Percentiles rank a stretch among this genome's conserved stretches.
These are phyloP conservation scores for Phialophora chinensis DNA, from an alignment of 2,329 filamentous ascomycete genomes.

Conservation along the genomic window DNA sequence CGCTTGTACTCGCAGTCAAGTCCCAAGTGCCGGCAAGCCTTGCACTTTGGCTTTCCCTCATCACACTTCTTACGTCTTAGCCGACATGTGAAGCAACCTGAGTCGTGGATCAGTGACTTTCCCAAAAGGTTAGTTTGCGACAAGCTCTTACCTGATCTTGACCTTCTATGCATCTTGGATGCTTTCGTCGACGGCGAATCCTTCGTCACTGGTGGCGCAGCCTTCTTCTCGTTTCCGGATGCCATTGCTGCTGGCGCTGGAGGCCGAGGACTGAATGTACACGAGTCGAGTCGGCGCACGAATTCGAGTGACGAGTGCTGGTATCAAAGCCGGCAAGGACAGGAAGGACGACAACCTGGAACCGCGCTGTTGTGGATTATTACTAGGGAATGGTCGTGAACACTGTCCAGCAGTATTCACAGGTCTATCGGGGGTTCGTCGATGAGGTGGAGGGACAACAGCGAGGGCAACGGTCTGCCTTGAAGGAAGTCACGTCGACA, in stretches of 20 bases:
- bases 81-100: conserved; percentile 72
- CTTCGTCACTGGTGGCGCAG: conserved; percentile 41
- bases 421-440: conserved; percentile 43
- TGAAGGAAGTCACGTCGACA: conserved; percentile 35
- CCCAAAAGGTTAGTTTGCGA: conserved; percentile 22
- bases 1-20: conserved; percentile 94
- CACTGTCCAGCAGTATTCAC: conserved; percentile 51
- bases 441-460: conserved; percentile 37
- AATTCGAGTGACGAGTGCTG: conserved; percentile 5
- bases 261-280: conserved; percentile 6
- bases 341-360: conserved; percentile 22
- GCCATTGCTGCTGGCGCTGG: conserved; percentile 29
- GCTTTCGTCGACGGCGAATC: conserved; percentile 49
- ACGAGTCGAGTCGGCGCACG: neutral
- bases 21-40: conserved; percentile 72
- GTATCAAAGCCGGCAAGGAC: conserved; percentile 25
- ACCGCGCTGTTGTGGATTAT: conserved; percentile 35
- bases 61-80: conserved; percentile 73
- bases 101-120: conserved; percentile 15
- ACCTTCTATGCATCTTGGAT: conserved; percentile 87
- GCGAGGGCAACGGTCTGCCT: conserved; percentile 38
- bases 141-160: conserved; percentile 79
- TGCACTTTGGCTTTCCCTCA: conserved; percentile 68
- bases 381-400: conserved; percentile 45
- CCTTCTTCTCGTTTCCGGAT: conserved; percentile 35